phyloP scores from a whole-genome alignment of 768 basidiomycete genomes.

The Boletus subcaerulescens region DNA sequence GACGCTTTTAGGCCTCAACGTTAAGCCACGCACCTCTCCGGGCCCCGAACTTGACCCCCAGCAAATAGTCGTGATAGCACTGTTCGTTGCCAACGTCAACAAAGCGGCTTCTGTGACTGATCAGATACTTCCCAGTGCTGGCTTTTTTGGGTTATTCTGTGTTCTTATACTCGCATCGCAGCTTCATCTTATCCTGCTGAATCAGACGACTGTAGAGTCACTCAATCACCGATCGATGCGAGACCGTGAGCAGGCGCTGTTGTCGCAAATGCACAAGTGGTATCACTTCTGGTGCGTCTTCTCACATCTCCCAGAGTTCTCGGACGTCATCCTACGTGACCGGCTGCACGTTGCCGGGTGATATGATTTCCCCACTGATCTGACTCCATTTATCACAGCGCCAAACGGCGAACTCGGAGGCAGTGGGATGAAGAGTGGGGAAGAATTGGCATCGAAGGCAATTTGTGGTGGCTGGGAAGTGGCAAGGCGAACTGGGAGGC shows the following conservation, averaged over 20 bases:
- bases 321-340: background rate
- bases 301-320: background rate
- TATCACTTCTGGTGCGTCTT: constrained; percentile 53
- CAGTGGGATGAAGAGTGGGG: constrained; percentile 87
- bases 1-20: constrained; percentile 55
- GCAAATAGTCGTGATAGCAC: constrained; percentile 64
- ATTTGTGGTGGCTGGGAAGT: constrained; percentile 83
- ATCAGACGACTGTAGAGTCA: constrained; percentile 82
- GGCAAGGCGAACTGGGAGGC: constrained; percentile 64
- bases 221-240: constrained; percentile 54
- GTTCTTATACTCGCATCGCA: constrained; percentile 55
- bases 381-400: constrained; percentile 35
- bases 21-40: constrained; percentile 27
- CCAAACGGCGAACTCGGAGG: constrained; percentile 41
- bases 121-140: constrained; percentile 45
- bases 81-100: constrained; percentile 50
- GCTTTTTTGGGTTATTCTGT: constrained; percentile 72
- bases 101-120: constrained; percentile 2
- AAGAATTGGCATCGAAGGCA: constrained; percentile 64
- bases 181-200: constrained; percentile 53
- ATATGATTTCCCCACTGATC: background rate
- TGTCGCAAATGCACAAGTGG: constrained; percentile 52
- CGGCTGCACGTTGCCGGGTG: background rate
- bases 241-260: constrained; percentile 54
- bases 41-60: constrained; percentile 54